Base-by-base conservation (phyloP, 441 rosid species). In the Dalechampia spathulata region DNA sequence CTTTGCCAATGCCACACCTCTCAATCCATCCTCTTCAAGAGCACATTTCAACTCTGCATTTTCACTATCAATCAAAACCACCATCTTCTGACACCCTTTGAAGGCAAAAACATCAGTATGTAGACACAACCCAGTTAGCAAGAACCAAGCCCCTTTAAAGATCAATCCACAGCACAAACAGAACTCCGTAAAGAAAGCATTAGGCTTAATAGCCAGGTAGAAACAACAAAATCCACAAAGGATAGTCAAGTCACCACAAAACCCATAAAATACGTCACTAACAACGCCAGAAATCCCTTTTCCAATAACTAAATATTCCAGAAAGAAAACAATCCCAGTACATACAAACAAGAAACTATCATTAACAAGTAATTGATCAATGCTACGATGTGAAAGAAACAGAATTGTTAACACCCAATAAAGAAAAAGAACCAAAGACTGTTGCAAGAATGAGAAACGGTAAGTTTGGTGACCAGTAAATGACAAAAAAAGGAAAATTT, bases 1-100 rank as follows among this genome's bases (percentile, higher is more conserved):
- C 63, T 73, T 74, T 57, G 75, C 63, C 79, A 81, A 55, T 37
- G 82, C 82, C 43, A 70, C 68, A 21, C 75, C 91, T 66, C 87
- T 78, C 52, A 74, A 58, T 21, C 70, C 74, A 71, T 84, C 85
- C 61, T 74, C 82, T 52, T 75, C 70, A 53, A 79, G 78, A 68
- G 70, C 80, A 67, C 85, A 79, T 44, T 62, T 72, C 42, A 72
- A 54, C 55, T 75, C 80, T 12, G 67, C 77, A 68, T 59, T 63
- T 25, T 49, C 72, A 26, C 47, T 65, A 7, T 60, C 74, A 1
- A 72, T 26, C 6, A 49, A 58, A 32, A 72, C 19, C 50, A 51
- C 32, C 52, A 72, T 22, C 59, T 65, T 73, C 1, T 26, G 53
- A 49, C 87, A 78, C 26, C 91, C 91, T 61, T 72, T 69, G 7